Evolutionary conservation across 345 rosid genomes (phyloP), one percentile per base, ranked within the genome.

Genomic region (Lumnitzera littorea): DNA sequence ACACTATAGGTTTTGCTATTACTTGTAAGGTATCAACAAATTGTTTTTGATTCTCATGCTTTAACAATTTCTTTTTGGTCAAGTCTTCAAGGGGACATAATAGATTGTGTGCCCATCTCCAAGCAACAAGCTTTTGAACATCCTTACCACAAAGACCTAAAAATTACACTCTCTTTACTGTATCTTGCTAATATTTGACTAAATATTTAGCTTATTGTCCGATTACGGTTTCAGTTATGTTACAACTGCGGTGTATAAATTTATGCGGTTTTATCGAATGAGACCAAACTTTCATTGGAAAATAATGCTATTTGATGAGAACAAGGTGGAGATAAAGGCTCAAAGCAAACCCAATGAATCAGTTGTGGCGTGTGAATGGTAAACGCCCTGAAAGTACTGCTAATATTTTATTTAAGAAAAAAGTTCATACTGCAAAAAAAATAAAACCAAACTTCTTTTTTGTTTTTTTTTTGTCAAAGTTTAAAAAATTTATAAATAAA

Each of bases 41-140:
- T 36, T 36, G 9, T 5, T 36, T 36, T 36, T 4, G 7, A 36
- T 5, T 36, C 10, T 36, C 43, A 36, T 7, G 43, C 11, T 36
- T 36, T 36, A 9, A 36, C 43, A 5, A 36, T 36, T 36, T 4
- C 43, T 66, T 54, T 15, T 62, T 15, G 13, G 56, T 20, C 83
- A 87, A 86, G 92, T 46, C 84, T 85, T 51, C 89, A 86, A 76
- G 92, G 92, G 66, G 92, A 86, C 76, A 61, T 72, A 15, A 90
- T 94, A 56, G 99, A 94, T 63, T 94, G 99, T 75, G 77, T 94
- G 72, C 88, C 67, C 49, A 80, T 94, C 58, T 61, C 96, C 62
- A 78, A 83, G 57, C 99, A 92, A 62, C 96, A 97, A 27, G 97
- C 99, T 67, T 87, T 92, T 73, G 99, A 92, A 73, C 99, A 92